phyloP scores from a whole-genome alignment of 139 green algal species.

The Micromonas pusilla region DNA sequence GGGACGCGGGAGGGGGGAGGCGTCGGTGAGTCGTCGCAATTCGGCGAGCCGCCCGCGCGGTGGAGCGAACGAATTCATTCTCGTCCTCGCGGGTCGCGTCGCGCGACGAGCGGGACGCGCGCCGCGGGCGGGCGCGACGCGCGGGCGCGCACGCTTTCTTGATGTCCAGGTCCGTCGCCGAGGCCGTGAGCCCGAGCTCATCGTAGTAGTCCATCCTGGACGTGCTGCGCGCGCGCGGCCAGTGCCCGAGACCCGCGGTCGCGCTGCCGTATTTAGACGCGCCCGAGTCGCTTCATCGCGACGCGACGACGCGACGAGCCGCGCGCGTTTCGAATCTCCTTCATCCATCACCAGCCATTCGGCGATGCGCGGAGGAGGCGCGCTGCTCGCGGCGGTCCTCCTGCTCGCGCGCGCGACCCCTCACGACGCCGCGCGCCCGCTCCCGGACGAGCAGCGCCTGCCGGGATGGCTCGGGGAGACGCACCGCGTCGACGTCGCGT shows the following conservation, averaged over 20 bases:
- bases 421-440: too few relatives aligned
- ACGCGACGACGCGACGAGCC: too few relatives aligned
- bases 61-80: too few relatives aligned
- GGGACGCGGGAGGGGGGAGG: neutral
- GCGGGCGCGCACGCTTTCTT: constrained; percentile 54
- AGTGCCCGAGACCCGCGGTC: too few relatives aligned
- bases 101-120: neutral
- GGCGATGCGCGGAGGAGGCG: too few relatives aligned
- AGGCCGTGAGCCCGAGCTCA: constrained; percentile 40
- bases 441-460: constrained; percentile 6
- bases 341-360: too few relatives aligned
- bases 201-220: constrained; percentile 40
- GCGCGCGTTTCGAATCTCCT: too few relatives aligned
- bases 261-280: neutral
- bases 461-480: neutral
- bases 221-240: too few relatives aligned
- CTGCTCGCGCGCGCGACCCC: neutral
- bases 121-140: neutral
- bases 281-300: too few relatives aligned
- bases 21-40: neutral
- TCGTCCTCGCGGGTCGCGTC: neutral
- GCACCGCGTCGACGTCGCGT: neutral
- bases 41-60: too few relatives aligned
- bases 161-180: constrained; percentile 54
- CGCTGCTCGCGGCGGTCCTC: too few relatives aligned